Evolutionary conservation across 2,329 filamentous ascomycete genomes (phyloP).

Genomic region (Alternaria sp.): DNA sequence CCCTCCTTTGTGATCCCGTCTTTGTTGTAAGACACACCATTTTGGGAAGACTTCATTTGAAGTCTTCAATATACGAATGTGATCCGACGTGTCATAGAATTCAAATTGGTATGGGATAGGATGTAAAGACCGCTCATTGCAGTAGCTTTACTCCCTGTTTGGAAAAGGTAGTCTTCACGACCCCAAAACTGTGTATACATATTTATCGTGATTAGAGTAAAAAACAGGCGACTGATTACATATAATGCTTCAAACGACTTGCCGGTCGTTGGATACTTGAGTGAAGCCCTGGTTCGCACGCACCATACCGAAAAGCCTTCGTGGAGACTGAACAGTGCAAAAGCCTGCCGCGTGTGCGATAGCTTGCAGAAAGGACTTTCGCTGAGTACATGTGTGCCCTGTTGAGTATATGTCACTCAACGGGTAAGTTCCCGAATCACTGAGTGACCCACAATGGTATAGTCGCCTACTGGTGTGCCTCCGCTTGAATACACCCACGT

Average conservation of each 20-base stretch:
- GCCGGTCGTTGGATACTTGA: conserved; percentile 16
- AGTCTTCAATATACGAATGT: neutral
- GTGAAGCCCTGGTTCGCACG: conserved; percentile 12
- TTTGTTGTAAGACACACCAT: neutral
- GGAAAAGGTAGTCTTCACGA: neutral
- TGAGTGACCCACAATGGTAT: neutral
- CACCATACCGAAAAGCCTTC: neutral
- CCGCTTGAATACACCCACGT: neutral
- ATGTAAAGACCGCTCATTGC: neutral
- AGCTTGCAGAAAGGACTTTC: neutral
- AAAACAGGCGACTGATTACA: conserved; percentile 1
- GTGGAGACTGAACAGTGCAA: conserved; percentile 2
- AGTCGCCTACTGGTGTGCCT: neutral
- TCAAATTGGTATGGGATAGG: neutral
- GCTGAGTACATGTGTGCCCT: neutral
- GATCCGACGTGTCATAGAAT: neutral
- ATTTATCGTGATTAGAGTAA: neutral
- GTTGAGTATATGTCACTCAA: neutral
- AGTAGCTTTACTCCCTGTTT: neutral
- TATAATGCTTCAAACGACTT: conserved; percentile 9
- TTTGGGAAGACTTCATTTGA: too few species aligned
- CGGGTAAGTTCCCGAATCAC: neutral
- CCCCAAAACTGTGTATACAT: conserved; percentile 3
- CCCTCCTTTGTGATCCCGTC: neutral
- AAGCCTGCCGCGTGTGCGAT: neutral